phyloP scores from a whole-genome alignment of 1,139 yeast genomes.

The Debaryomyces fabryi region DNA sequence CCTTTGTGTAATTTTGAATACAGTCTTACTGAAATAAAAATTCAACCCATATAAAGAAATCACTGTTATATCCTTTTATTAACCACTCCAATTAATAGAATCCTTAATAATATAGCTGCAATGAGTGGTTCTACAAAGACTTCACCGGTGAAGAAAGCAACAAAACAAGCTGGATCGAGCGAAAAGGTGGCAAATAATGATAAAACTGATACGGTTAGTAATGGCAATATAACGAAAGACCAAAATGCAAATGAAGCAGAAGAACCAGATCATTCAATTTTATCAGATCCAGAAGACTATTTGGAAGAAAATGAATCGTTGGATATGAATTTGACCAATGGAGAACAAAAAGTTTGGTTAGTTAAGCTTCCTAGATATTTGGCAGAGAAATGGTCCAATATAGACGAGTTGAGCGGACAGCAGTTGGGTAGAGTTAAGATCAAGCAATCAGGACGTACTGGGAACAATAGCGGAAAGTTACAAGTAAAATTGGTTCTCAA shows the following conservation, averaged over 20 bases:
- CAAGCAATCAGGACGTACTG: conserved; percentile 36
- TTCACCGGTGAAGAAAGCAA: conserved; percentile 11
- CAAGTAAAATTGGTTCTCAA: conserved; percentile 63
- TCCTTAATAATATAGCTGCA: neutral
- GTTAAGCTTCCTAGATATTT: conserved; percentile 87
- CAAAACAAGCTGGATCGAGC: conserved; percentile 8
- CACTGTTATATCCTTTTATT: neutral
- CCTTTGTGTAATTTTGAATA: conserved; percentile 1
- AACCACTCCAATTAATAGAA: conserved; percentile 4
- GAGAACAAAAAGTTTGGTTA: conserved; percentile 81
- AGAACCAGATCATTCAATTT: conserved; percentile 32
- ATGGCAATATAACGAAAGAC: conserved; percentile 1
- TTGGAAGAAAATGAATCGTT: conserved; percentile 60
- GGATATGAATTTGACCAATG: conserved; percentile 58
- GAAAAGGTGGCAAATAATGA: conserved; percentile 1
- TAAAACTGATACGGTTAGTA: conserved; percentile 10
- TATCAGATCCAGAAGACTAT: conserved; percentile 52
- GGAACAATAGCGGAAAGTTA: conserved; percentile 41
- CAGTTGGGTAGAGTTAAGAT: conserved; percentile 83
- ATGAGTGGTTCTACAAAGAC: conserved; percentile 21
- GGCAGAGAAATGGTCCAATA: conserved; percentile 78
- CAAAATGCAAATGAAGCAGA: conserved; percentile 21
- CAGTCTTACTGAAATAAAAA: neutral
- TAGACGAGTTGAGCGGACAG: conserved; percentile 65
- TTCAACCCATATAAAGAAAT: neutral